Evolutionary conservation across 2,329 filamentous ascomycete species (phyloP).

Genomic region (Phialocephala subalpina): DNA sequence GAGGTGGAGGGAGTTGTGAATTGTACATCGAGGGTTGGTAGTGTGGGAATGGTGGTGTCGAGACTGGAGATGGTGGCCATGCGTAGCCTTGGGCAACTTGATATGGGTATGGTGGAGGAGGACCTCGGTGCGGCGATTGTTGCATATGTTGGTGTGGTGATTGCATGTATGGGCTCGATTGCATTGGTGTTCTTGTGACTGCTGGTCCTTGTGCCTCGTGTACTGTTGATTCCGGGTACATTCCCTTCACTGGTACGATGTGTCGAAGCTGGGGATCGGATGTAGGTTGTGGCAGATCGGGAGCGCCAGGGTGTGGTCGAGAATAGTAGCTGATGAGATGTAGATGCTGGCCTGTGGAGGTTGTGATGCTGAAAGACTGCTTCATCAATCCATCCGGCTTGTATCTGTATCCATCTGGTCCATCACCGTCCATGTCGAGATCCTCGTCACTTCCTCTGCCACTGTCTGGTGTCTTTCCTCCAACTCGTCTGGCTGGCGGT

Average conservation of each 20-base stretch:
- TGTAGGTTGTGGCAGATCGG: slow-evolving; percentile 81
- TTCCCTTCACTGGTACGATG: slow-evolving; percentile 88
- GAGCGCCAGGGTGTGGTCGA: slow-evolving; percentile 75
- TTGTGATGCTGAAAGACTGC: slow-evolving; percentile 99
- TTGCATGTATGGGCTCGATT: slow-evolving; percentile 53
- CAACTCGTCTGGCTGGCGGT: slow-evolving; percentile 60
- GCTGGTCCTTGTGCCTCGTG: slow-evolving; percentile 86
- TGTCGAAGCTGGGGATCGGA: slow-evolving; percentile 81
- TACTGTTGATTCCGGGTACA: slow-evolving; percentile 96
- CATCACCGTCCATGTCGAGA: slow-evolving; percentile 73
- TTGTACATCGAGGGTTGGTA: slow-evolving; percentile 47
- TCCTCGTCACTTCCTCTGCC: slow-evolving; percentile 84
- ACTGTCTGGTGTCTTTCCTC: slow-evolving; percentile 84
- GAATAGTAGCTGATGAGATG: slow-evolving; percentile 98
- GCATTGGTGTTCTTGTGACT: slow-evolving; percentile 78
- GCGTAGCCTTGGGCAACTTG: slow-evolving; percentile 52
- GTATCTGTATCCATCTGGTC: slow-evolving; percentile 89
- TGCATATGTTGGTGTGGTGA: slow-evolving; percentile 49
- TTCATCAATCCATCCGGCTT: slow-evolving; percentile 99
- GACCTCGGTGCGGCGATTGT: slow-evolving; percentile 46
- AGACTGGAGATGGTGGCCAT: slow-evolving; percentile 64
- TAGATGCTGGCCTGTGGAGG: slow-evolving; percentile 86
- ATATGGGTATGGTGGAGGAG: slow-evolving; percentile 49
- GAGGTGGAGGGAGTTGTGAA: slow-evolving; percentile 44
- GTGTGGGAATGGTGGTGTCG: slow-evolving; percentile 57